Evolutionary conservation across 2,329 filamentous ascomycete genomes (phyloP), one percentile per base, ranked within the genome.

Genomic region (Penicillium paneum): DNA sequence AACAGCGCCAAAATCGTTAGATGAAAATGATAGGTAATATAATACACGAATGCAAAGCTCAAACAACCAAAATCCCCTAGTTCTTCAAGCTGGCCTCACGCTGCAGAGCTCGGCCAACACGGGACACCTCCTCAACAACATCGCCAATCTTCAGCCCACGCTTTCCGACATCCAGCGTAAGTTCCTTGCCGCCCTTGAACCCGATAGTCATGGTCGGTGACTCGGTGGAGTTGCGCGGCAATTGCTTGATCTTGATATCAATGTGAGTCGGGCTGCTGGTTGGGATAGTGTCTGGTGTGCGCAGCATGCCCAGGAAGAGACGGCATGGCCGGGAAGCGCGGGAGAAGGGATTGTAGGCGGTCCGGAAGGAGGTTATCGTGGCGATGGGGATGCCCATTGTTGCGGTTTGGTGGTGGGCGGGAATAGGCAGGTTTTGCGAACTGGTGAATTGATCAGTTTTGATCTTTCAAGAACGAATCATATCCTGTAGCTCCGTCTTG

Each of bases 131-230:
- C 72, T 91, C 89, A 54, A 93, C 81, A 19, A 97, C 83, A 67
- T 91, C 89, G 71, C 90, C 89, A 70, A 97, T 92, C 64, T 86
- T 88, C 76, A 92, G 79, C 69, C 86, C 87, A 66, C 89, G 80
- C 73, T 87, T 88, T 64, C 90, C 86, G 62, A 90, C 82, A 70
- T 96, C 86, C 36, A 97, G 82, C 32, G 85, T 84, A 78, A 97
- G 84, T 67, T 95, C 87, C 77, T 93, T 96, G 65, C 94, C 94
- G 70, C 97, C 94, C 81, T 96, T 97, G 75, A 97, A 97, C 67
- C 92, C 95, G 64, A 99, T 77, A 38, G 78, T 80, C 52, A 99
- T 75, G 42, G 82, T 81, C 53, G 87, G 88, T 29, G 85, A 80
- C 66, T 90, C 85, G 49, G 81, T 83, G 52, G 88, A 89, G 49